Evolutionary conservation across 331 rosid species (phyloP).

Genomic region (Stylosanthes scabra): DNA sequence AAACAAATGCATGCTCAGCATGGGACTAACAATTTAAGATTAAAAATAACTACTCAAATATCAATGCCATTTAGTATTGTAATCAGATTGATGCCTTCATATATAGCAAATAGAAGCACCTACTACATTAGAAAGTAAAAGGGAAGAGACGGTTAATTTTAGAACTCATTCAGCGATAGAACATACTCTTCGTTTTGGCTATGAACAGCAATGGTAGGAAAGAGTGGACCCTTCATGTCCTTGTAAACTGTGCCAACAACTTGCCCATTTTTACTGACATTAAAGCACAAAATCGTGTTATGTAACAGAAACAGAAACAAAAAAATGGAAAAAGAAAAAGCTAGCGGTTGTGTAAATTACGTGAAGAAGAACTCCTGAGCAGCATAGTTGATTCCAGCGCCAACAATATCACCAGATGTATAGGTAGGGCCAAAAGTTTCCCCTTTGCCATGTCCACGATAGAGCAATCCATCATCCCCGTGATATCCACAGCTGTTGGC

Average conservation of each 20-base stretch:
- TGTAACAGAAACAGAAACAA: not conserved
- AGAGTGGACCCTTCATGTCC: constrained; percentile 83
- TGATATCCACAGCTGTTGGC: constrained; percentile 97
- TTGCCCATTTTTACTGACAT: constrained; percentile 85
- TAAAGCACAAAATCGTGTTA: constrained; percentile 23
- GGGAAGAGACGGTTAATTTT: constrained; percentile 3
- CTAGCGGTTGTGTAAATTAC: constrained; percentile 51
- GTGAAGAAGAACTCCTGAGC: constrained; percentile 92
- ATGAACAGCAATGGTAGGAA: constrained; percentile 95
- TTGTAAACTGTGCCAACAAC: constrained; percentile 81
- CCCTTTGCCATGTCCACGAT: constrained; percentile 77
- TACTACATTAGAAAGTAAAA: constrained; percentile 2
- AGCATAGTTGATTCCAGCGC: constrained; percentile 94
- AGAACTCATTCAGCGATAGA: constrained; percentile 7
- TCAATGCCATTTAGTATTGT: not conserved
- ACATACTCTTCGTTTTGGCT: constrained; percentile 98
- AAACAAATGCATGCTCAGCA: not conserved
- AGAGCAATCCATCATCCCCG: constrained; percentile 93
- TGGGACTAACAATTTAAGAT: constrained; percentile 2
- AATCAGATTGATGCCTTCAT: not conserved
- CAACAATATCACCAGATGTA: constrained; percentile 87
- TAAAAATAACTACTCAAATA: not conserved
- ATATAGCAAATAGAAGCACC: constrained; percentile 15
- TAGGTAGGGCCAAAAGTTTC: constrained; percentile 89
- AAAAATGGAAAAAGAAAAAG: not conserved